phyloP scores from a whole-genome alignment of 192 early-diverging fungal genomes.

The Cetraspora pellucida region DNA sequence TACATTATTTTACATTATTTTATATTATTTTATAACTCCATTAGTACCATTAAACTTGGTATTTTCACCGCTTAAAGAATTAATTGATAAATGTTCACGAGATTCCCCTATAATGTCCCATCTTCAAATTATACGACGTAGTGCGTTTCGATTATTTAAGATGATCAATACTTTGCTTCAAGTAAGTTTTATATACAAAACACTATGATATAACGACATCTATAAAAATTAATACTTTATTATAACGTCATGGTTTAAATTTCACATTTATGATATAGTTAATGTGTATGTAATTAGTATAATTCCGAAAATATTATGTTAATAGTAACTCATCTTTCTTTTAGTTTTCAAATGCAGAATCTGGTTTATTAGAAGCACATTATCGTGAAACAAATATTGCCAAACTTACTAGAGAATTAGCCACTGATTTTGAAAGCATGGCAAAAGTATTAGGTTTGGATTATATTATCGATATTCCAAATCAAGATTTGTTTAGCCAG shows the following conservation, averaged over 20 bases:
- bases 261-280: too few species aligned
- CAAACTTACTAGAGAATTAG: conserved; percentile 51
- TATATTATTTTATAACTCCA: not conserved
- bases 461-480: conserved; percentile 39
- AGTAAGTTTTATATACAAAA: not conserved
- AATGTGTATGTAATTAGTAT: not conserved
- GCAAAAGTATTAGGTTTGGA: conserved; percentile 39
- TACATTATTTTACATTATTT: not conserved
- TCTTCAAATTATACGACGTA: conserved; percentile 53
- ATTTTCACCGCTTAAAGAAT: conserved; percentile 56
- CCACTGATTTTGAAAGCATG: conserved; percentile 53
- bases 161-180: conserved; percentile 62
- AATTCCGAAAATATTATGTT: too few species aligned
- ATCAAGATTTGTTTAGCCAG: not conserved
- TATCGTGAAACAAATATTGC: conserved; percentile 53
- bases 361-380: conserved; percentile 34
- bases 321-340: too few species aligned
- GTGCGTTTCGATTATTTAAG: conserved; percentile 54
- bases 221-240: too few species aligned
- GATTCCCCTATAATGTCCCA: conserved; percentile 27
- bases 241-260: too few species aligned
- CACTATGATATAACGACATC: too few species aligned
- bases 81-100: conserved; percentile 34
- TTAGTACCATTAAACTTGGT: conserved; percentile 58
- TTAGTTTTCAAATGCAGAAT: conserved; percentile 21